Percentiles rank a stretch among this genome's conserved stretches.
phyloP scores from a whole-genome alignment of 139 green algal genomes.

The Ettlia oleoabundans region DNA sequence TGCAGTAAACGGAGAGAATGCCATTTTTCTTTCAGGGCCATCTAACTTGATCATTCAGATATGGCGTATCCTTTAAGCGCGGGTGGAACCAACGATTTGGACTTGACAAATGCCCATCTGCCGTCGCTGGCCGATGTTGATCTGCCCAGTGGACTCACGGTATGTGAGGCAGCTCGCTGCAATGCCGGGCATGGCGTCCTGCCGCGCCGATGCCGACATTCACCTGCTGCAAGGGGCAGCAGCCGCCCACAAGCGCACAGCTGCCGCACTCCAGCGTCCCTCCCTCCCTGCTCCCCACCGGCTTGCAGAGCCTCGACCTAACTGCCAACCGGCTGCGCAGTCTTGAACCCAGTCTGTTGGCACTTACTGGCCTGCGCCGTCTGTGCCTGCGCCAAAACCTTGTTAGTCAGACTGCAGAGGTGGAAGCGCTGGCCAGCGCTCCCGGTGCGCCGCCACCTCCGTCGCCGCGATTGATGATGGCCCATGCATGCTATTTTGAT shows the following conservation, averaged over 20 bases:
- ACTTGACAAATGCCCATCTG: slow-evolving; percentile 82
- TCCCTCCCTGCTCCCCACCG: neutral
- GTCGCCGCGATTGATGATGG: too few species aligned
- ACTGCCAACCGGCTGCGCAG: slow-evolving; percentile 81
- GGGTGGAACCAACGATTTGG: slow-evolving; percentile 44
- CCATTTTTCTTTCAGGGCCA: neutral
- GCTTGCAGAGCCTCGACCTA: slow-evolving; percentile 79
- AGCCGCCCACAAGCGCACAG: neutral
- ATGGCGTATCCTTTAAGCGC: too few species aligned
- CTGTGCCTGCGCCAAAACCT: slow-evolving; percentile 91
- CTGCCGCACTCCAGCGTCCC: neutral
- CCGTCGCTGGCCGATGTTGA: slow-evolving; percentile 56
- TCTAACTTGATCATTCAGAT: too few species aligned
- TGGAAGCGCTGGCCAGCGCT: slow-evolving; percentile 40
- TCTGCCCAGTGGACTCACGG: slow-evolving; percentile 55
- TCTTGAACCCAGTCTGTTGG: slow-evolving; percentile 76
- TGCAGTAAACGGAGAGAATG: too few species aligned
- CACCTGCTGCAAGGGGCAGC: neutral
- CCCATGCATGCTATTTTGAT: too few species aligned
- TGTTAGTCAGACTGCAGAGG: slow-evolving; percentile 46
- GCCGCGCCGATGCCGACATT: neutral
- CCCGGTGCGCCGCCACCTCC: slow-evolving; percentile 32
- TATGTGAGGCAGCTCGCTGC: too few species aligned
- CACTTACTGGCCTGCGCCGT: slow-evolving; percentile 66
- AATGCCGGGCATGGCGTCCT: too few species aligned